Conservation (phyloP, 805 yeast species). For the Teunomyces cretensis region DNA sequence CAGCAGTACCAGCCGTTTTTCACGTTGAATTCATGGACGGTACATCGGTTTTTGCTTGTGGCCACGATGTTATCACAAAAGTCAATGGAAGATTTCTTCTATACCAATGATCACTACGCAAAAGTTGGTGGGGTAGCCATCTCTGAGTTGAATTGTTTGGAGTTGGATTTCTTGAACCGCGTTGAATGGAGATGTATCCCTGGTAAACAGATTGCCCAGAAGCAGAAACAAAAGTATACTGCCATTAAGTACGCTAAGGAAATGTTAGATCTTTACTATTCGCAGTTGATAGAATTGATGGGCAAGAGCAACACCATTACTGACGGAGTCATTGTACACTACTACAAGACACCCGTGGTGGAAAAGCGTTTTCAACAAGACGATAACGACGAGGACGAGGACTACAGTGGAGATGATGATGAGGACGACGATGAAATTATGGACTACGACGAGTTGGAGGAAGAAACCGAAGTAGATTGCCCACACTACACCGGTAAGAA, state of each 20-base stretch:
- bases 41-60: constrained; percentile 85
- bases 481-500: background rate
- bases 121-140: constrained; percentile 92
- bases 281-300: constrained; percentile 41
- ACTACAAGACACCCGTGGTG: background rate
- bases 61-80: constrained; percentile 90
- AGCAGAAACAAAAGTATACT: constrained; percentile 10
- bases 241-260: constrained; percentile 34
- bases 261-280: constrained; percentile 39
- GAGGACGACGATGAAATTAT: constrained; percentile 11
- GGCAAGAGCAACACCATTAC: constrained; percentile 21
- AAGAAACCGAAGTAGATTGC: constrained; percentile 3
- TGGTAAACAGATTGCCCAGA: constrained; percentile 23
- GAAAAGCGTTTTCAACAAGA: constrained; percentile 8
- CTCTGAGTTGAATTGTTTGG: constrained; percentile 80
- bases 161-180: constrained; percentile 78
- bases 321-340: background rate
- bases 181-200: constrained; percentile 67
- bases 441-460: constrained; percentile 10
- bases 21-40: constrained; percentile 86
- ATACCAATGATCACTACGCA: constrained; percentile 91
- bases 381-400: constrained; percentile 14
- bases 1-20: constrained; percentile 72
- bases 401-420: constrained; percentile 12
- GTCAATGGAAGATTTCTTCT: constrained; percentile 89